Evolutionary conservation across 345 rosid genomes (phyloP).

Genomic region (Capsella bursapastoris): DNA sequence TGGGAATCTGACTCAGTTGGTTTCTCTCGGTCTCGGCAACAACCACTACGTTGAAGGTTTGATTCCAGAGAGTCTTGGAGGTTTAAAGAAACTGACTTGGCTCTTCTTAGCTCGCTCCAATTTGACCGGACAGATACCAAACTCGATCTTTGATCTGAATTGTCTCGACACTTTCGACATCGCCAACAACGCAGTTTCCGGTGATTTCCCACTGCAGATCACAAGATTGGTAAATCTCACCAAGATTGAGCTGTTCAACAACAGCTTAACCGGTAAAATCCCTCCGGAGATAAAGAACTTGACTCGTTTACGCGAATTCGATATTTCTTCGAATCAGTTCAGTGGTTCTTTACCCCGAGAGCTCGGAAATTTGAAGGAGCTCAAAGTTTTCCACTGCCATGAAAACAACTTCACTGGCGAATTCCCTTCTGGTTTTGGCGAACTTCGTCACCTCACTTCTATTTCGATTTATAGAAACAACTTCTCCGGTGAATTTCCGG

Average conservation of each 20-base stretch:
- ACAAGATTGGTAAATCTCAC: conserved; percentile 56
- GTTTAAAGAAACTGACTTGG: conserved; percentile 68
- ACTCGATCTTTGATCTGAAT: conserved; percentile 53
- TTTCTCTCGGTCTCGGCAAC: conserved; percentile 51
- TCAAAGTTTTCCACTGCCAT: conserved; percentile 61
- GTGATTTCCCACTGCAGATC: conserved; percentile 60
- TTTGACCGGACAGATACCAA: conserved; percentile 67
- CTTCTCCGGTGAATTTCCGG: conserved; percentile 75
- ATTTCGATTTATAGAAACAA: conserved; percentile 75
- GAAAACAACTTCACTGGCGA: conserved; percentile 67
- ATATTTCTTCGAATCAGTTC: conserved; percentile 63
- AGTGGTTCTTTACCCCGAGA: conserved; percentile 61
- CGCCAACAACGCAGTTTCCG: conserved; percentile 59
- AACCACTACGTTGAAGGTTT: conserved; percentile 57
- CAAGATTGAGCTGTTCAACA: conserved; percentile 65
- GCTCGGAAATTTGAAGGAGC: conserved; percentile 56
- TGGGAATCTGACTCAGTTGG: conserved; percentile 59
- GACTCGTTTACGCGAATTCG: conserved; percentile 59
- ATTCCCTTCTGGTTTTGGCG: conserved; percentile 74
- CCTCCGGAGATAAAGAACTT: conserved; percentile 65
- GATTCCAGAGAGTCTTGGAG: conserved; percentile 65
- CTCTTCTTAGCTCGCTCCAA: conserved; percentile 52
- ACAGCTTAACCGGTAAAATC: conserved; percentile 66
- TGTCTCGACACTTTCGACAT: conserved; percentile 62
- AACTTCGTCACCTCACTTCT: conserved; percentile 54